phyloP scores from a whole-genome alignment of 2,329 filamentous ascomycete genomes.

The Coniochaeta sp. region DNA sequence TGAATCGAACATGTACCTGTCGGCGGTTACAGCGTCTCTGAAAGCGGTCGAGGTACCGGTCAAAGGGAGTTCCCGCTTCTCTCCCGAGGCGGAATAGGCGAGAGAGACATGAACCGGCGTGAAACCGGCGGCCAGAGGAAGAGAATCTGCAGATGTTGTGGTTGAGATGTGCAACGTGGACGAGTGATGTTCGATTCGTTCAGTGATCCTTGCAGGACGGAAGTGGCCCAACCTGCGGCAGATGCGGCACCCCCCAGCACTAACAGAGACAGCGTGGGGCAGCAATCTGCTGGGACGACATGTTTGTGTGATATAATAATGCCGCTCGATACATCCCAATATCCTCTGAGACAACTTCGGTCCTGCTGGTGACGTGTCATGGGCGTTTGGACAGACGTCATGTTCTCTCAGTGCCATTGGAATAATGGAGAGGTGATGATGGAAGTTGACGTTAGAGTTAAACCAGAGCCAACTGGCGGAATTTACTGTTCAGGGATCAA shows the following conservation, averaged over 20 bases:
- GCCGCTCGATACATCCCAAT: neutral
- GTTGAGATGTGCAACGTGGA: slow-evolving; percentile 5
- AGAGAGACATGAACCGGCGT: neutral
- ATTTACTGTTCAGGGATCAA: neutral
- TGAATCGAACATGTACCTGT: neutral
- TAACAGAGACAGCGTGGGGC: neutral
- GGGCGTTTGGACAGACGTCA: neutral
- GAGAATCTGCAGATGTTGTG: slow-evolving; percentile 1
- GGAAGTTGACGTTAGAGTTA: neutral
- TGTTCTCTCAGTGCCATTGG: neutral
- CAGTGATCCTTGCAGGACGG: neutral
- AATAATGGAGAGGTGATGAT: too few relatives aligned
- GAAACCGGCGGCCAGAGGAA: neutral
- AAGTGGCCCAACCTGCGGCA: slow-evolving; percentile 1
- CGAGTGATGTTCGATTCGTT: slow-evolving; percentile 2
- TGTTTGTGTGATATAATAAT: neutral
- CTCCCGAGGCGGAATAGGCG: neutral
- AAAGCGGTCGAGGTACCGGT: neutral
- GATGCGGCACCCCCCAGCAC: neutral
- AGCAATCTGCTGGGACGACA: neutral
- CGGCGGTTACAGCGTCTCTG: neutral
- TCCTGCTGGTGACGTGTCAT: neutral
- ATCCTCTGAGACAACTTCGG: neutral
- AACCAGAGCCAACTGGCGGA: neutral
- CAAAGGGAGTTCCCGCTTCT: neutral